Base-by-base conservation (phyloP, 495 filamentous ascomycete species). In the Cetradonia linearis region DNA sequence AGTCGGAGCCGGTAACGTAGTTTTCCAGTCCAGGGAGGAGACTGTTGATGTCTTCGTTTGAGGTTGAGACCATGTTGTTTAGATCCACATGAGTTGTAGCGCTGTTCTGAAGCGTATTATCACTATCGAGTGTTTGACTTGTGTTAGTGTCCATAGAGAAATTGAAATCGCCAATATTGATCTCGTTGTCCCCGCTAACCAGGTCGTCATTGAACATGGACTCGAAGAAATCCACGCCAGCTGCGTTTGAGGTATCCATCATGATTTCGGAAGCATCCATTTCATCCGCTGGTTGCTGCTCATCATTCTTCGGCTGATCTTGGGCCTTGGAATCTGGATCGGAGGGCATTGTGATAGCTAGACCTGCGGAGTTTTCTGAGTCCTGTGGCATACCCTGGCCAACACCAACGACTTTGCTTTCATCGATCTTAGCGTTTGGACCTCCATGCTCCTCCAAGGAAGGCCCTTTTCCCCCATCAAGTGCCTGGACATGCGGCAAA, bases 101-200 rank as follows among this genome's bases (percentile, higher is more conserved):
- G 11, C 70, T 44, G 31, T 57, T 68, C 10, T 64, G 68, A 44
- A 78, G 72, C 18, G 70, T 69, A 0, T 71, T 68, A 8, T 71
- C 70, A 1, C 72, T 71, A 16, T 78, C 67, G 53, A 78, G 74
- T 28, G 71, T 72, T 50, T 77, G 74, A 59, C 75, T 73, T 8
- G 70, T 72, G 55, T 72, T 68, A n/a, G 72, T 71, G 46, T 78
- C 76, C 47, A 73, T 71, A 44, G 71, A 67, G 63, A 79, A 78
- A 58, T 76, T 74, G 9, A 79, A 66, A 52, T 74, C 74, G 18
- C n/a, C 50, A 4, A 80, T 70, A 47, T 78, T 70, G 34, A 79
- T 73, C 8, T 73, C 72, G 57, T 75, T 76, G 1, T 67, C 50
- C 13, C 66, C 69, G 18, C 67, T 66, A 16, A 55, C 56, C 30